Conservation (phyloP, 2,329 filamentous ascomycete species). For the Fusarium acutatum region DNA sequence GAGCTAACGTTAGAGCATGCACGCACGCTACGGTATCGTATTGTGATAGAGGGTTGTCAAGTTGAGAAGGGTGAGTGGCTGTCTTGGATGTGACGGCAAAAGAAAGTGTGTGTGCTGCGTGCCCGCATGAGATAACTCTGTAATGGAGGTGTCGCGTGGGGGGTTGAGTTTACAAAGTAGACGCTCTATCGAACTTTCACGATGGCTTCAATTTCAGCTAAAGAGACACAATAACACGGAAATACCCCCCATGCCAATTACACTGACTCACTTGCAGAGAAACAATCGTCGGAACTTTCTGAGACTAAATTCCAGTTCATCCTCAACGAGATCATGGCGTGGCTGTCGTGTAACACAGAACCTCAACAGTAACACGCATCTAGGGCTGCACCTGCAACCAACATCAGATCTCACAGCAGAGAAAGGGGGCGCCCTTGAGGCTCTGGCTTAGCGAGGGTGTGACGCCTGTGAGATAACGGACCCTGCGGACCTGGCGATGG, state of each 20-base stretch:
- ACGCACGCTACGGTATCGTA: background rate
- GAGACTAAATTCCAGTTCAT: conserved; percentile 11
- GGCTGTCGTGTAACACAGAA: conserved; percentile 19
- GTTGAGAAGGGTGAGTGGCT: conserved; percentile 17
- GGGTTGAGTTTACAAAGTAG: background rate
- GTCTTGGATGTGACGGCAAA: conserved; percentile 26
- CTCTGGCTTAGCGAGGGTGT: conserved; percentile 31
- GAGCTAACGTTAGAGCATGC: background rate
- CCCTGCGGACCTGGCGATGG: conserved; percentile 15
- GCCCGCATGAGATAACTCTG: conserved; percentile 11
- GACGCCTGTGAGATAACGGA: conserved; percentile 29
- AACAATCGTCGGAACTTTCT: background rate
- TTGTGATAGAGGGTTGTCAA: conserved; percentile 12
- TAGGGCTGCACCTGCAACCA: conserved; percentile 16
- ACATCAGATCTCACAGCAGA: conserved; percentile 27
- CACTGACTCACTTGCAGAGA: background rate
- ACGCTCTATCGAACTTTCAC: conserved; percentile 7
- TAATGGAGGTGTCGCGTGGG: conserved; percentile 17
- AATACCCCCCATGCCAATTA: background rate
- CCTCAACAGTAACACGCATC: conserved; percentile 14
- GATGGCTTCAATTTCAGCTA: conserved; percentile 10
- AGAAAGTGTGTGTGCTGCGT: conserved; percentile 7
- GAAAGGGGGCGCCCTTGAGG: conserved; percentile 25
- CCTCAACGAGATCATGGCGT: conserved; percentile 16
- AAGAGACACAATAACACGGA: background rate